Base-by-base conservation (phyloP, 1,284 basidiomycete genomes). In the Marasmius oreades region DNA sequence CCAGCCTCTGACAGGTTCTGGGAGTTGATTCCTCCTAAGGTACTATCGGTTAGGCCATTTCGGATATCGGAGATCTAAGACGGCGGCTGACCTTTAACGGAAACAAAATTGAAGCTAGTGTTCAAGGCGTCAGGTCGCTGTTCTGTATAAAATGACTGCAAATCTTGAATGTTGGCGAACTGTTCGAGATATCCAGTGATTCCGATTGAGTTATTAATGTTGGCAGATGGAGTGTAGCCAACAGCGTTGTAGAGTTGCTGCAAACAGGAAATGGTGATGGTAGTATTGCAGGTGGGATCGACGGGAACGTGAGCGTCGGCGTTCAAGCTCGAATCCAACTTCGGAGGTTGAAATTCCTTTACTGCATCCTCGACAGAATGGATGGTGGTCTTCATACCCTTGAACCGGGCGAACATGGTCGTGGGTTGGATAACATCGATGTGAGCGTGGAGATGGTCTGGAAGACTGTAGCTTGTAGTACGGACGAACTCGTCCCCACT, bases 371-470 rank as follows among this genome's bases (percentile, higher is more conserved):
- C 56, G 23, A 62, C 43, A 11, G 48, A 55, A 46, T 50, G 60
- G 55, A 83, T 69, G 0, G 77, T 82, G 8, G 80, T 76, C 59
- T 68, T 78, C 59, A 77, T 71, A 11, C 68, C 68, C 57, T 72
- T 78, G 62, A 79, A 74, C 39, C 78, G 78, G 44, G 77, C 76
- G 64, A 91, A 92, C 69, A 85, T 78, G 0, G 87, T 89, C 0
- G 90, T 92, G 0, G 90, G 90, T 58, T 88, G 85, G 39, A 92
- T 75, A 34, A 90, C 69, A 50, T 90, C 87, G 45, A 91, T 67
- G 63, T 91, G 88, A 5, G 72, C 70, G 60, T 85, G 77, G 20
- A 92, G 67, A 56, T 77, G 59, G 56, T 74, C 75, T 0, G 90
- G 89, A 7, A 92, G 73, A 62, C 84, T 84, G 71, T 91, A 92